A percentile compares a stretch with the other conserved stretches of the same genome.
Evolutionary conservation across 495 filamentous ascomycete genomes (phyloP).

Genomic region (Poronia punctata): DNA sequence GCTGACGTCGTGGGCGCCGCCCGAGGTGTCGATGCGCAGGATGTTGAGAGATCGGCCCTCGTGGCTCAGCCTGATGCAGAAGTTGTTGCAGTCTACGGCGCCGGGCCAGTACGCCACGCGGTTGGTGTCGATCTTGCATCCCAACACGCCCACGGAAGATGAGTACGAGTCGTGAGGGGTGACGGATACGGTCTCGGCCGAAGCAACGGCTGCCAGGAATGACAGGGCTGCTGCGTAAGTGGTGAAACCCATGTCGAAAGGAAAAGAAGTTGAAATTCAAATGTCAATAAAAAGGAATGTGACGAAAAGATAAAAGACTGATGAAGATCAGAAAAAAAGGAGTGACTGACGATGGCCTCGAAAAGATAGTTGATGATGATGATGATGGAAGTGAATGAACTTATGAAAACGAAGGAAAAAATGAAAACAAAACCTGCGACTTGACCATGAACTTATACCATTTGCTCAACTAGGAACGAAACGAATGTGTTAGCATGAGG

Average conservation of each 20-base stretch:
- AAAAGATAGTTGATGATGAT: no score
- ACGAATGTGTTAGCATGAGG: no score
- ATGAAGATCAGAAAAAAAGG: no score
- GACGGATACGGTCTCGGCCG: conserved; percentile 38
- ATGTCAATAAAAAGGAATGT: no score
- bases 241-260: conserved; percentile 7
- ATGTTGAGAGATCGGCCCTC: conserved; percentile 35
- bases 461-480: no score
- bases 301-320: no score
- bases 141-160: conserved; percentile 42
- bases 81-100: conserved; percentile 40
- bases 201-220: conserved; percentile 1
- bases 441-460: no score
- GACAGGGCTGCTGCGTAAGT: conserved; percentile 4
- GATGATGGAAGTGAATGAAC: no score
- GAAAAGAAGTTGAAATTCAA: no score
- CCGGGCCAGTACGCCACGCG: conserved; percentile 44
- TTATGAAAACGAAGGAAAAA: no score
- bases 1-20: conserved; percentile 42
- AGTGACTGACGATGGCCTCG: no score
- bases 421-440: no score
- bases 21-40: conserved; percentile 40
- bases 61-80: conserved; percentile 40
- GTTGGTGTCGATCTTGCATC: conserved; percentile 43
- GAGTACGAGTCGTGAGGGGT: conserved; percentile 47